Base-by-base conservation (phyloP, 345 rosid genomes). In the Euphorbia peplus region DNA sequence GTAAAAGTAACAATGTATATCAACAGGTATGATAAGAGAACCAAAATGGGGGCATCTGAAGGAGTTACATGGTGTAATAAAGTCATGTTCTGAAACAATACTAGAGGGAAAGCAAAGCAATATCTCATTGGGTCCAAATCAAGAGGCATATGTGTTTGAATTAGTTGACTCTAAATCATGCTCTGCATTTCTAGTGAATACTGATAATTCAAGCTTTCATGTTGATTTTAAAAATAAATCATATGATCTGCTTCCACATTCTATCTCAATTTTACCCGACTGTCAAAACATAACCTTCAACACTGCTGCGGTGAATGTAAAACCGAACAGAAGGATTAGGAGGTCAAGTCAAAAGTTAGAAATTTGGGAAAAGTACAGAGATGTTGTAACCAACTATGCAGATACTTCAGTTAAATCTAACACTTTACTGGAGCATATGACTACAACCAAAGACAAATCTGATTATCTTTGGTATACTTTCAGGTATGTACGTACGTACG, bases 31-130 rank as follows among this genome's bases (percentile, higher is more conserved):
- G 63, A 71, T 81, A 50, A 79, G 96, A 77, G 86, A 87, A 64
- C 96, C 97, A 0, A 88, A 89, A 76, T 91, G 86, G 87, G 93
- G 93, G 29, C 96, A 91, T 84, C 90, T 91, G 16, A 81, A 81
- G 73, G 93, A 87, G 64, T 73, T 91, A 66, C 96, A 89, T 78
- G 76, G 82, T 4, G 84, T 85, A 56, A 79, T 89, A 13, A 91
- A 87, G 74, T 59, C 78, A 53, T 85, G 93, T 80, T 79, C 81
- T 32, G 63, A 64, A 70, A 75, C 93, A 73, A 54, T 91, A 52
- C 84, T 86, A 5, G 68, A 73, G 54, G 97, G 93, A 71, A 73
- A 25, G n/a, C 75, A 67, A 47, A 57, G 46, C n/a, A 77, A 73
- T 25, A 48, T 66, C 66, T 25, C 78, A 41, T 60, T 91, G 78